Evolutionary conservation across 73 alveolate genomes (phyloP), one percentile per base, ranked within the genome.

Genomic region (Paramecium pentaurelia): DNA sequence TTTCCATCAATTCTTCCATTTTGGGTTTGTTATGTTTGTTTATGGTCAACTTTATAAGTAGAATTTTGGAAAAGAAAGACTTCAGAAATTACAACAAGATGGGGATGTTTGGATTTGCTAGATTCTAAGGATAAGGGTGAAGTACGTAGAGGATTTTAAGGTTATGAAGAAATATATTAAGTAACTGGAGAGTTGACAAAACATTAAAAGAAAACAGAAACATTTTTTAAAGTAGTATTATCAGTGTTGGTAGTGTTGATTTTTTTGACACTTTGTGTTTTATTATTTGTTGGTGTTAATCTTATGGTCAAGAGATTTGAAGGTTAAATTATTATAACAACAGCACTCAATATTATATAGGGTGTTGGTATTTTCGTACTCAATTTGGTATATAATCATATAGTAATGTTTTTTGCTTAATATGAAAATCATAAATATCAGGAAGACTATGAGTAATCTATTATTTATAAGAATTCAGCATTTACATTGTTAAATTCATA

Each of bases 41-140:
- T 89, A 25, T 89, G 94, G 94, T 71, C 92, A 6, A 89, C 94
- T 4, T 20, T 89, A 14, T 18, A 71, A 8, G 94, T 89, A 0
- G 94, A 89, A 73, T 71, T 71, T 71, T 89, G 94, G 94, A 89
- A 89, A 42, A 44, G 94, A 45, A 89, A 89, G 16, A 68, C 90
- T 27, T 89, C 90, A 2, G 94, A 89, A 89, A 89, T 89, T 2
- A 89, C 86, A 7, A 71, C 86, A 14, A 89, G 94, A 89, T 89
- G 94, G 94, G 94, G 94, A 71, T 71, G 92, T 16, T 71, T 89
- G 18, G 94, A 89, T 71, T 47, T 89, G 34, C 8, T 89, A 47
- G 77, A 89, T n/a, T 34, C 45, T 1, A 58, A 73, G 0, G 90
- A 89, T 28, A 89, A 47, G 25, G 75, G 75, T 71, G 75, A 30